Evolutionary conservation across 768 basidiomycete species (phyloP), one percentile per base, ranked within the genome.

Genomic region (Hortiboletus flavorubellus): DNA sequence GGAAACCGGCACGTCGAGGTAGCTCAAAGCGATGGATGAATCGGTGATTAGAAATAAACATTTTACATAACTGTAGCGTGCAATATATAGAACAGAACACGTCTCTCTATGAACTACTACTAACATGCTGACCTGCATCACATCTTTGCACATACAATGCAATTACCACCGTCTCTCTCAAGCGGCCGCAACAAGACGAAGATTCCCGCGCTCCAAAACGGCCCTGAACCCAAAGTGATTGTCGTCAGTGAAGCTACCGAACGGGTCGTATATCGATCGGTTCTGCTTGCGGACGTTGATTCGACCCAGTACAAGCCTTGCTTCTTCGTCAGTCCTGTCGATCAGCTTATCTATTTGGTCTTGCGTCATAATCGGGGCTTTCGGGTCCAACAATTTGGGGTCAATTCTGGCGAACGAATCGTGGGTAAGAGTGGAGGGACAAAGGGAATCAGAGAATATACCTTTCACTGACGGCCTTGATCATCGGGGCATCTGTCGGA

Each of bases 281-380:
- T 59, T 50, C 21, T 51, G 57, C 29, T 63, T 63, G 46, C 61
- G 53, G 11, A 48, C 48, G 30, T 63, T 63, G 23, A 63, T 54
- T 43, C 59, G 53, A 8, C 40, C 23, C 18, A 63, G 31, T 8
- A 63, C 57, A 3, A 21, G 10, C 46, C 33, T 59, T 5, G 57
- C 54, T 6, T 63, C 61, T 11, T 60, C 51, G 31, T 58, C 53
- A 8, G 33, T 29, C 2, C 29, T 23, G 37, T 55, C 53, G 8
- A 58, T 29, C 14, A 46, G 31, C 26, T 7, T 29, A 15, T 50
- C 12, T 2, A 55, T 23, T 16, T 58, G 47, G 2, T 21, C 42
- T 30, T 49, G 53, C 0, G 47, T 12, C 37, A 55, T 26, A 38
- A 55, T 46, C 14, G 53, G 56, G 18, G 37, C 48, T 3, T 35